Conservation (phyloP, 106 monocot genomes). For the Platanthera zijinensis region DNA sequence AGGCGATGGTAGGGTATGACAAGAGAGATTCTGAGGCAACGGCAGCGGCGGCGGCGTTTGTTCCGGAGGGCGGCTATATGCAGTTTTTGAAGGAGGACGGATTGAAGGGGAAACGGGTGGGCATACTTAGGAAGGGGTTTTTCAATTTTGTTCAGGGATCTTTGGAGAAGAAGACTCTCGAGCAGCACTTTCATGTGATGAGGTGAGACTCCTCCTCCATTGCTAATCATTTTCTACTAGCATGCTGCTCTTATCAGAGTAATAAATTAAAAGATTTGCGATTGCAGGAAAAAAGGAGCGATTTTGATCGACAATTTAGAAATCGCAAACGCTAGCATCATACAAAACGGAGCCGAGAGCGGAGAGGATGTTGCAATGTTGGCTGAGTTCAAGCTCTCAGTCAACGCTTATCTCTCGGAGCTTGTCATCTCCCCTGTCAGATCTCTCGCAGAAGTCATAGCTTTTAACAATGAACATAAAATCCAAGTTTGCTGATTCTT, state of each 20-base stretch:
- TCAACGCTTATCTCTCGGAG: conserved; percentile 43
- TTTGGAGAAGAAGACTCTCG: background rate
- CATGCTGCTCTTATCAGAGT: too few species aligned
- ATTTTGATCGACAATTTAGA: conserved; percentile 32
- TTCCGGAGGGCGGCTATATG: conserved; percentile 53
- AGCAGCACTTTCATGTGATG: background rate
- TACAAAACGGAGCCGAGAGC: conserved; percentile 13
- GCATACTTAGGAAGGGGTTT: conserved; percentile 45
- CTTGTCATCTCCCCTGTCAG: conserved; percentile 44
- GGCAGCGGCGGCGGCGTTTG: conserved; percentile 21
- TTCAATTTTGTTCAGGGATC: conserved; percentile 26
- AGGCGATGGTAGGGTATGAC: conserved; percentile 67
- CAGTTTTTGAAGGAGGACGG: conserved; percentile 53
- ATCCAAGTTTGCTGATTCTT: conserved; percentile 18
- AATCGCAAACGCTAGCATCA: conserved; percentile 30
- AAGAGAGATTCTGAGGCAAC: conserved; percentile 46
- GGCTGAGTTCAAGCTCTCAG: conserved; percentile 51
- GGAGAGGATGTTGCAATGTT: conserved; percentile 20
- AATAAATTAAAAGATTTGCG: too few species aligned
- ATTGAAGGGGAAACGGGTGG: conserved; percentile 59
- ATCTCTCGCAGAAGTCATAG: conserved; percentile 48
- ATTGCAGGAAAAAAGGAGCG: conserved; percentile 28
- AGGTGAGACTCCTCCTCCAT: background rate
- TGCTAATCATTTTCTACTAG: too few species aligned
- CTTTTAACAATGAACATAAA: conserved; percentile 44